These are phyloP conservation scores for Jackrogersella multiformis DNA, from an alignment of 495 filamentous ascomycete genomes.

Conservation along the genomic window DNA sequence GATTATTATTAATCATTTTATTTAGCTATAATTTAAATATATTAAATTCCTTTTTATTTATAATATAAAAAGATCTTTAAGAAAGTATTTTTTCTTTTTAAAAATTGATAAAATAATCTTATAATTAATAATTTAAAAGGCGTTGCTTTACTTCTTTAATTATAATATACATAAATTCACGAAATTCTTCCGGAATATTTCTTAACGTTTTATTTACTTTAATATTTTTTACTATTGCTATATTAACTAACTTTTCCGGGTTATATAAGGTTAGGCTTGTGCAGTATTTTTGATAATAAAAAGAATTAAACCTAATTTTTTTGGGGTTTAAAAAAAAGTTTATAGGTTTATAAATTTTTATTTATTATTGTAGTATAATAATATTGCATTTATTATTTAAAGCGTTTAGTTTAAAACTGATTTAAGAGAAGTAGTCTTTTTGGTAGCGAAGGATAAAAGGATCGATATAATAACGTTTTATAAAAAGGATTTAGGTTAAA, in stretches of 20 bases:
- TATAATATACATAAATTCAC: background rate
- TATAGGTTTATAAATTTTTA: background rate
- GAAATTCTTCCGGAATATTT: background rate
- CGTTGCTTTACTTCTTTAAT: background rate
- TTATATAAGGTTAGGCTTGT: background rate
- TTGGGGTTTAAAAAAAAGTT: no score
- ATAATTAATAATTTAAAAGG: background rate
- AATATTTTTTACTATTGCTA: no score
- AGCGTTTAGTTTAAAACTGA: background rate
- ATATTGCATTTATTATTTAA: background rate
- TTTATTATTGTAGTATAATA: background rate
- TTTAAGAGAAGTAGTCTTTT: background rate
- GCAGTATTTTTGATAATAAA: background rate
- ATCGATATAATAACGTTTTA: no score
- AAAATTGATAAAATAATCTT: background rate
- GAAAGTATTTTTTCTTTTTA: background rate
- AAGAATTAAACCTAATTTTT: no score
- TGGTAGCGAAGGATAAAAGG: no score
- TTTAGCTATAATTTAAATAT: background rate
- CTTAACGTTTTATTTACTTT: background rate
- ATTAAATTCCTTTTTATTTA: no score
- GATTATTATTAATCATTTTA: background rate
- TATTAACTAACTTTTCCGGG: no score
- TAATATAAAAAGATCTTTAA: background rate
- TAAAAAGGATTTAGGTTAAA: no score